Percentiles rank a stretch among this genome's conserved stretches.
Evolutionary conservation across 2,329 filamentous ascomycete species (phyloP).

Genomic region (Colletotrichum sp.): DNA sequence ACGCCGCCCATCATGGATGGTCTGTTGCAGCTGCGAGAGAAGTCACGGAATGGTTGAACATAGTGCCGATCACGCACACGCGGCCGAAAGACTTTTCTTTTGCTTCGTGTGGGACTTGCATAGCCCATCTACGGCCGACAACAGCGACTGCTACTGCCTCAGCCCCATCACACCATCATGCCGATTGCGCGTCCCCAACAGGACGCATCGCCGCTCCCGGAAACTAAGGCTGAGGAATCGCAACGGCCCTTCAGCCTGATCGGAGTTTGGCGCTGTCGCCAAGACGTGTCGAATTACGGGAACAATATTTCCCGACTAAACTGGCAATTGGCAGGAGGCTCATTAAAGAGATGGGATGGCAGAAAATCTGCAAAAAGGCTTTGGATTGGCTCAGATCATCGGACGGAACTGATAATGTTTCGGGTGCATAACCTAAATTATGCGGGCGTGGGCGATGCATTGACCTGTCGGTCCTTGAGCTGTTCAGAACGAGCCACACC

Average conservation of each 20-base stretch:
- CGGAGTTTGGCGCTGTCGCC: neutral
- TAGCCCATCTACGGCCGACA: neutral
- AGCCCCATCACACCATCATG: neutral
- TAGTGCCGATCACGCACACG: neutral
- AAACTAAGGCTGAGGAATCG: neutral
- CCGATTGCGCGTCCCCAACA: neutral
- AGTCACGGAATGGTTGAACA: neutral
- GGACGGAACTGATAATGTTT: slow-evolving; percentile 7
- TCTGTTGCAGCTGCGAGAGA: slow-evolving; percentile 10
- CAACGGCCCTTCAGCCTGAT: neutral
- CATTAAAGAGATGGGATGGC: slow-evolving; percentile 2
- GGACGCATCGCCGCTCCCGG: neutral
- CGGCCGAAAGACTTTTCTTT: neutral
- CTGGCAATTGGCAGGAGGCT: neutral
- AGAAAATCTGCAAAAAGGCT: neutral
- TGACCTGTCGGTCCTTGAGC: neutral
- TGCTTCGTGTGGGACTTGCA: neutral
- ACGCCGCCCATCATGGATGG: slow-evolving; percentile 16
- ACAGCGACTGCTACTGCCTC: neutral
- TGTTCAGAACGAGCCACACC: neutral
- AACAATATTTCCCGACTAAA: neutral
- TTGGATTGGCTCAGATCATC: neutral
- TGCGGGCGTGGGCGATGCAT: neutral
- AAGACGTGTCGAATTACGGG: neutral
- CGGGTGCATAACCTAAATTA: neutral